Base-by-base conservation (phyloP, 2,329 filamentous ascomycete genomes). In the Torrubiella hemipterigena region DNA sequence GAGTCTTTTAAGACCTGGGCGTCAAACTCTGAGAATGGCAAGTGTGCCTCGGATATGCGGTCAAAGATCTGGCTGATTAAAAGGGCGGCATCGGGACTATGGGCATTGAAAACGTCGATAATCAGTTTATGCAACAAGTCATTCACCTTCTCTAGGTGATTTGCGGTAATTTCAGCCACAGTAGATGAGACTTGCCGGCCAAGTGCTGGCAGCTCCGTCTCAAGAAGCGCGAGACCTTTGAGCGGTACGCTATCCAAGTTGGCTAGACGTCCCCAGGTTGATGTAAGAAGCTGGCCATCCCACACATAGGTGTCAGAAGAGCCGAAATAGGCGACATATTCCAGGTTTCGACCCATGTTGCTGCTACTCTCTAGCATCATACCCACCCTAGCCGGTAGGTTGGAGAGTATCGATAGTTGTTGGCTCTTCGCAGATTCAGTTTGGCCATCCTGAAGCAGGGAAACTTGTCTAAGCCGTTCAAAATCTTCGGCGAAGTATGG, bases 161-260 rank as follows among this genome's bases (percentile, higher is more conserved):
- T 64, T 11, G 57, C 49, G 4, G 61, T 51, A 25, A 79, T 51
- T 17, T 69, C 54, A 19, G 55, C 45, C 32, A 64, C 65, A 36
- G 71, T 61, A 21, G 54, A 48, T 29, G 67, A 55, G 17, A 81
- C 43, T 34, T 73, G 65, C 27, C 63, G 61, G 8, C 71, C 72
- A 36, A 82, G 56, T 4, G 69, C 58, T 7, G 74, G 73, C 30
- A 82, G 54, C 45, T 85, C 80, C 2, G 63, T 58, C 49, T 81
- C 75, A 1, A 85, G 59, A 13, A 79, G 61, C 27, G 69, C 63
- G 29, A 85, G 55, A 25, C 74, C 71, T 27, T 65, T 65, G 23
- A 85, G 55, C 27, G 59, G 68, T 1, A 77, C 70, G 16, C 64
- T 57, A 10, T 56, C 54, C 13, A 76, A 50, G 2, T 51, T 55